Evolutionary conservation across 345 rosid genomes (phyloP), one percentile per base, ranked within the genome.

Genomic region (Lepidium aucheri): DNA sequence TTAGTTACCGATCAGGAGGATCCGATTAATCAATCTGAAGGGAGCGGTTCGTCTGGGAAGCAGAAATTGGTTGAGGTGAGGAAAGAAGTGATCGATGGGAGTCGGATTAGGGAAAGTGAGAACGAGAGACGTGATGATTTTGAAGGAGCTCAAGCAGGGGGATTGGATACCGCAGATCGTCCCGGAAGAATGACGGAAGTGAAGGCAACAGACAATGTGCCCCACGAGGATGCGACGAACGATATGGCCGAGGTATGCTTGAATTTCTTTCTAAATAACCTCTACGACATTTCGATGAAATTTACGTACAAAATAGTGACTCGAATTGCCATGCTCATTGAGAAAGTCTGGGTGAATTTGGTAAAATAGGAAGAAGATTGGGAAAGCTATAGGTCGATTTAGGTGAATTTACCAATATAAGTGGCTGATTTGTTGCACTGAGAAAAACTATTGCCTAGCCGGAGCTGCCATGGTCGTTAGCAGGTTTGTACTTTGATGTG

Each of bases 171-270:
- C 33, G 64, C 49, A 26, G 76, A 51, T 74, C 53, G 34, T 50
- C 6, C 22, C 7, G 24, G 14, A 17, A 36, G 7, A 57, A 74
- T 60, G 44, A 61, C 12, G 30, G 68, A 61, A 50, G 63, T 40
- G 32, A 69, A 65, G 34, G 80, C 45, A 38, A 34, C 61, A 2
- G 38, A 35, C 52, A 36, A 26, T 57, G 34, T 32, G 13, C 68
- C 42, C 44, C 73, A 50, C 11, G 60, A 39, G 20, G 77, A 67
- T 56, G 77, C 20, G 5, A 55, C 52, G 1, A 80, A 68, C 30
- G 59, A 60, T 8, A 70, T 53, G 45, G 60, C 24, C 8, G 80
- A 70, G 84, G 86, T 85, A 57, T 53, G 20, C 6, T 38, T 22
- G 0, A n/a, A 18, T 20, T 9, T 17, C 2, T 28, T 39, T 0